Conservation (phyloP, 352 stramenopile species). For the Pilasporangium apinafurcum region DNA sequence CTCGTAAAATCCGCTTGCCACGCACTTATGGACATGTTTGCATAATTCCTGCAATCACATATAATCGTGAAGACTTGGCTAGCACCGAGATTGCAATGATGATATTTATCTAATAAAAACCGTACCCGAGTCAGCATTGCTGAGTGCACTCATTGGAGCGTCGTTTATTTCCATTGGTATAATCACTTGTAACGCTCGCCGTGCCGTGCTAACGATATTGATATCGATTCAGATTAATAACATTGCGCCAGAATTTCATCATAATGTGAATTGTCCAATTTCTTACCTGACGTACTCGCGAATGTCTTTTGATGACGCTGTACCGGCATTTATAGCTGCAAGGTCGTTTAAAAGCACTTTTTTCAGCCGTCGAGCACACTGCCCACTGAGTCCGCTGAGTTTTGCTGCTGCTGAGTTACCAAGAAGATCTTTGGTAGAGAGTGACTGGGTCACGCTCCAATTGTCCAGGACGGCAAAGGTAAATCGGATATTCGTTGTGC, state of each 20-base stretch:
- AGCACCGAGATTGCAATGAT: background rate
- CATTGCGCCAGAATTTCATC: background rate
- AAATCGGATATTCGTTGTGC: slow-evolving; percentile 22
- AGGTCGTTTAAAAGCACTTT: slow-evolving; percentile 17
- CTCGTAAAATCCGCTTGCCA: slow-evolving; percentile 29
- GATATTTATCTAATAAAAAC: background rate
- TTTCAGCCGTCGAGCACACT: slow-evolving; percentile 18
- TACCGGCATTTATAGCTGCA: background rate
- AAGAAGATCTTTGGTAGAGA: slow-evolving; percentile 8
- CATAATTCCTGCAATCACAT: slow-evolving; percentile 17
- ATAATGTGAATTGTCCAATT: background rate
- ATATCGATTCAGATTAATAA: background rate
- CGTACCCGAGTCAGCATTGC: slow-evolving; percentile 30
- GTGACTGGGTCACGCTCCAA: slow-evolving; percentile 19
- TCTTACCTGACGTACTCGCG: slow-evolving; percentile 32
- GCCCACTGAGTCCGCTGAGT: slow-evolving; percentile 9
- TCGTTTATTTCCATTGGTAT: slow-evolving; percentile 27
- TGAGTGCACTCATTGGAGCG: slow-evolving; percentile 32
- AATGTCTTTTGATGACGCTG: slow-evolving; percentile 12
- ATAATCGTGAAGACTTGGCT: background rate
- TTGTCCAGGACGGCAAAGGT: slow-evolving; percentile 30
- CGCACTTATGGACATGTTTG: slow-evolving; percentile 29
- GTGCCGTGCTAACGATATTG: slow-evolving; percentile 15
- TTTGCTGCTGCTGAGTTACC: slow-evolving; percentile 3
- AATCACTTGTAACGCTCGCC: slow-evolving; percentile 34